Percentiles rank a stretch among this genome's conserved stretches.
Conservation (phyloP, 2,329 filamentous ascomycete genomes). For the Aspergillus costaricaensis region DNA sequence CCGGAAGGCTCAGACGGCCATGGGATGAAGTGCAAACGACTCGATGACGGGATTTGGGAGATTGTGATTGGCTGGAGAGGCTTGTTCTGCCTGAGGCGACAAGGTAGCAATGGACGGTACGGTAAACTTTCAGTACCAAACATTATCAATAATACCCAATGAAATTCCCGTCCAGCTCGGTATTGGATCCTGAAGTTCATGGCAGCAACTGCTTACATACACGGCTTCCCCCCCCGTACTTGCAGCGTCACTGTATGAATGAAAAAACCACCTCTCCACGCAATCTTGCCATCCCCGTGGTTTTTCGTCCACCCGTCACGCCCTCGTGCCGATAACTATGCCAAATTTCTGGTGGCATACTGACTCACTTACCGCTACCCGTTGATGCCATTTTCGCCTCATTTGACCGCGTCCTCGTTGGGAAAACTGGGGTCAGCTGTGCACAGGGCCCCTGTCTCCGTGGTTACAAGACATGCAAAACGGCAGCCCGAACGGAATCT, state of each 20-base stretch:
- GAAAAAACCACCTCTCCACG: conserved; percentile 47
- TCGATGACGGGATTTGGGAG: conserved; percentile 28
- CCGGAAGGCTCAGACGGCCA: conserved; percentile 24
- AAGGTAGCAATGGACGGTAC: not conserved
- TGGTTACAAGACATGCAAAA: conserved; percentile 51
- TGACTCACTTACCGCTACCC: conserved; percentile 35
- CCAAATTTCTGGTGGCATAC: conserved; percentile 44
- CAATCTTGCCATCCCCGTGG: conserved; percentile 33
- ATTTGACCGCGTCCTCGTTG: conserved; percentile 42
- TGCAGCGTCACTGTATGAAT: conserved; percentile 36
- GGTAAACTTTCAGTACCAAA: conserved; percentile 7
- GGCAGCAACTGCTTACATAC: conserved; percentile 31
- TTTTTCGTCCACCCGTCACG: conserved; percentile 42
- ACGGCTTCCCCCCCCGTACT: conserved; percentile 21
- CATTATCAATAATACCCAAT: too few species aligned
- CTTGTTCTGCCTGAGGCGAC: conserved; percentile 21
- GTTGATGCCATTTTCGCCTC: conserved; percentile 44
- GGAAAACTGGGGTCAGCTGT: conserved; percentile 49
- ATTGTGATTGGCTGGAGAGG: conserved; percentile 24
- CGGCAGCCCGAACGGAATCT: conserved; percentile 45
- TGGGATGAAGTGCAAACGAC: conserved; percentile 23
- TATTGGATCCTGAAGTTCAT: not conserved
- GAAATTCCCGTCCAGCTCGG: conserved; percentile 20
- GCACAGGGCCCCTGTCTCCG: conserved; percentile 45
- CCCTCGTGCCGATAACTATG: conserved; percentile 47